Percentiles rank a stretch among this genome's conserved stretches.
Conservation (phyloP, 192 early-diverging fungal species). For the Entomortierella parvispora region DNA sequence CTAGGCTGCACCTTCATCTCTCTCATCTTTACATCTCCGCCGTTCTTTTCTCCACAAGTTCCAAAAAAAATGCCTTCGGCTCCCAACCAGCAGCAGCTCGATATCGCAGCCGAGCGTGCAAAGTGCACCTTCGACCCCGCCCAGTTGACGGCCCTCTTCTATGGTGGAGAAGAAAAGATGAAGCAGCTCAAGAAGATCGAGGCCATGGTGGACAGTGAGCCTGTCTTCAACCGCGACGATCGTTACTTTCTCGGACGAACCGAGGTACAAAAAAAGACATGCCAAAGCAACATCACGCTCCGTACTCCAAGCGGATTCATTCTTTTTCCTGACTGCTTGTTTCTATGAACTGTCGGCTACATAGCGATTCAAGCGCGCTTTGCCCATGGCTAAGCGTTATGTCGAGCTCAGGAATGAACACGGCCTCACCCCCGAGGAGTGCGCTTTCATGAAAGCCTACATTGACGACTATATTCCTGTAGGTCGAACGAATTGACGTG, state of each 20-base stretch:
- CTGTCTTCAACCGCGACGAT: conserved; percentile 56
- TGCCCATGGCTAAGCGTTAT: conserved; percentile 57
- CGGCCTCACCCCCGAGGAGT: conserved; percentile 55
- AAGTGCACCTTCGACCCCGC: conserved; percentile 54
- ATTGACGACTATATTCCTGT: conserved; percentile 64
- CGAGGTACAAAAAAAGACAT: conserved; percentile 44
- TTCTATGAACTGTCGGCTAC: not conserved
- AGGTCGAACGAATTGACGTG: not conserved
- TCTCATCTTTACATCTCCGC: not conserved
- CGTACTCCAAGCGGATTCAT: no score
- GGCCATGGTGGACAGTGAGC: conserved; percentile 55
- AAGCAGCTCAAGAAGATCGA: conserved; percentile 38
- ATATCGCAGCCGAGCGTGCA: conserved; percentile 57
- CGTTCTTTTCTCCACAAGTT: not conserved
- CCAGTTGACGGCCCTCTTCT: conserved; percentile 53
- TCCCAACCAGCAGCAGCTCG: conserved; percentile 42
- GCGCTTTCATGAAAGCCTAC: conserved; percentile 51
- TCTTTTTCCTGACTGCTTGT: not conserved
- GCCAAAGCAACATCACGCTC: conserved; percentile 20
- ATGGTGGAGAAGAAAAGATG: conserved; percentile 54
- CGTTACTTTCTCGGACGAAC: conserved; percentile 61
- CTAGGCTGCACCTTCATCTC: not conserved
- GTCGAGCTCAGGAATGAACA: conserved; percentile 58
- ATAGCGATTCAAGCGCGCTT: conserved; percentile 55
- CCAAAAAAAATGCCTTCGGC: conserved; percentile 17